Conservation (phyloP, 2,329 filamentous ascomycete species). For the Fusarium paranaense region DNA sequence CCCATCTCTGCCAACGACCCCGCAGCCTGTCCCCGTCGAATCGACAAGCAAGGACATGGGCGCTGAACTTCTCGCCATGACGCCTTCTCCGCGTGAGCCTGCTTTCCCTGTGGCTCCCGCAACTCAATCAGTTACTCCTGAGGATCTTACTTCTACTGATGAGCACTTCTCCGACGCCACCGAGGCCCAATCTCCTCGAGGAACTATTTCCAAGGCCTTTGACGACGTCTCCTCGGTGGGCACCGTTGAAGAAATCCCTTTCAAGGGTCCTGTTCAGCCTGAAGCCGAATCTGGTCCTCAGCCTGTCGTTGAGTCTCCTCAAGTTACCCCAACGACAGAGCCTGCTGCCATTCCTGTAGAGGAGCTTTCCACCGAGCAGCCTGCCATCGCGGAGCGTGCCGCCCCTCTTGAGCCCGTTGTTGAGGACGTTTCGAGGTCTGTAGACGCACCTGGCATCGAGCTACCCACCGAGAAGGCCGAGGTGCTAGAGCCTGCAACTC, state of each 20-base stretch:
- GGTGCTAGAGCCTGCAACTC: neutral
- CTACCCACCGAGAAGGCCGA: neutral
- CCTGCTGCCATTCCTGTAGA: neutral
- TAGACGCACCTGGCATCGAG: neutral
- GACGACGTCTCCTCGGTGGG: neutral
- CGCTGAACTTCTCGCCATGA: constrained; percentile 56
- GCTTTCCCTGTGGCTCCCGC: constrained; percentile 35
- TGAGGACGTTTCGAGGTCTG: neutral
- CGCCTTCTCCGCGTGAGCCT: constrained; percentile 49
- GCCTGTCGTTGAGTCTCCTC: neutral
- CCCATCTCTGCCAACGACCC: constrained; percentile 32
- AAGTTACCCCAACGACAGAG: neutral
- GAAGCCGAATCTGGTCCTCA: neutral
- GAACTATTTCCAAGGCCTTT: constrained; percentile 7
- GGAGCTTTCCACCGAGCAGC: neutral
- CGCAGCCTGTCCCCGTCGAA: constrained; percentile 55
- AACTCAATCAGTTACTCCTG: constrained; percentile 40
- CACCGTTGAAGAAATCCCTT: constrained; percentile 4
- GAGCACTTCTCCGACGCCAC: constrained; percentile 52
- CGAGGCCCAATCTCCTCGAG: constrained; percentile 35
- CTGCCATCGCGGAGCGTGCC: neutral
- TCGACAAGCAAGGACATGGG: constrained; percentile 57
- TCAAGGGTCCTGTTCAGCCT: neutral
- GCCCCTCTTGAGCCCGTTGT: neutral
- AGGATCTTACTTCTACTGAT: constrained; percentile 50